Conservation (phyloP, 2,329 filamentous ascomycete species). For the Neonectria hederae region DNA sequence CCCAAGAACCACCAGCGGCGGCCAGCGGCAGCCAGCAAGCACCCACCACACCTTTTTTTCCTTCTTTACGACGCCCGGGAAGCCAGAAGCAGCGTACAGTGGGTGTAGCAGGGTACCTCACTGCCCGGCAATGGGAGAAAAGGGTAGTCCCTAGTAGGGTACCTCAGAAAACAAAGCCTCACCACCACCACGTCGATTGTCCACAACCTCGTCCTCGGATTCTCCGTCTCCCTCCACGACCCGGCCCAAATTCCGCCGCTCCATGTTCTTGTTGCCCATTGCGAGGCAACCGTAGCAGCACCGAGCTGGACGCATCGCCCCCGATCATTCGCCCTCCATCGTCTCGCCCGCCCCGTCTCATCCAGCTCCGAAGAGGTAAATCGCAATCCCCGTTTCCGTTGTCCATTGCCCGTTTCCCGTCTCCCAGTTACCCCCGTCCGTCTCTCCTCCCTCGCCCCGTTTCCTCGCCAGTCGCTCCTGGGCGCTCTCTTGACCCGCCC, state of each 20-base stretch:
- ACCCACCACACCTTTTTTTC: constrained; percentile 20
- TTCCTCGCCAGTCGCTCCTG: constrained; percentile 29
- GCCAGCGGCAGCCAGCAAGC: constrained; percentile 17
- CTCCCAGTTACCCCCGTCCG: not conserved
- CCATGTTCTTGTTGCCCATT: constrained; percentile 51
- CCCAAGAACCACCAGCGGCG: constrained; percentile 3
- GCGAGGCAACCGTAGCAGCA: constrained; percentile 51
- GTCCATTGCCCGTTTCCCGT: too few relatives aligned
- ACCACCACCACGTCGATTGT: constrained; percentile 47
- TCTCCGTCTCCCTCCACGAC: constrained; percentile 41
- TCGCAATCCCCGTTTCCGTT: constrained; percentile 23
- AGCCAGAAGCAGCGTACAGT: constrained; percentile 35
- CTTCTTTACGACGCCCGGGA: not conserved
- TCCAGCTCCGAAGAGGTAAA: constrained; percentile 42
- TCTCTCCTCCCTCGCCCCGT: constrained; percentile 32
- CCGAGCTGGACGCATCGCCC: constrained; percentile 49
- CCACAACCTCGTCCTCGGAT: constrained; percentile 40
- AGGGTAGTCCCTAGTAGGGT: constrained; percentile 18
- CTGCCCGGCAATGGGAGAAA: constrained; percentile 1
- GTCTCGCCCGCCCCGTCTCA: constrained; percentile 39
- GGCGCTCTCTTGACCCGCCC: constrained; percentile 29
- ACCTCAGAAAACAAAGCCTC: constrained; percentile 54
- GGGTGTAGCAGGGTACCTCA: not conserved
- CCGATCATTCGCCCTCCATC: constrained; percentile 38
- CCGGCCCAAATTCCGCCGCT: constrained; percentile 41